Base-by-base conservation (phyloP, 352 stramenopile species). In the Pythium rhizo-oryzae region DNA sequence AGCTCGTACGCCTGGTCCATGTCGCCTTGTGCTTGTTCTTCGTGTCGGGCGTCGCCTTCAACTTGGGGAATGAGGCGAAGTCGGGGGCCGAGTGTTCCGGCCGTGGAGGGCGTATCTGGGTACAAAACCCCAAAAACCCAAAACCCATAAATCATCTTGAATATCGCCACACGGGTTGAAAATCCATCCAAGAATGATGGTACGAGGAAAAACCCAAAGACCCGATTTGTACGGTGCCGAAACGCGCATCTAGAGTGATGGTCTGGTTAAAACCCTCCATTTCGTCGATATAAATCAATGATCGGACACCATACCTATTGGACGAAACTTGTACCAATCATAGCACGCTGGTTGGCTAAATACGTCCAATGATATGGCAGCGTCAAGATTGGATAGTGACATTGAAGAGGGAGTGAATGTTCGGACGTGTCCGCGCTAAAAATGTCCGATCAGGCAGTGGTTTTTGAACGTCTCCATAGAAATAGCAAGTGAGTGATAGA, bases 1-100 rank as follows among this genome's bases (percentile, higher is more conserved):
- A 65, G 24, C 19, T 72, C 66, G 52, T 68, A 72, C 19, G 39
- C 44, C 41, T 68, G 59, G 59, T 72, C 43, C 65, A 71, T 71
- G n/a, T 12, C 0, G 41, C 2, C 9, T 47, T 47, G 11, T 11
- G 6, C 35, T 41, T n/a, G n/a, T 41, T 4, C 12, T 39, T 39
- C 59, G 28, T 6, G 3, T 33, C 28, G 28, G 3, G 28, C 15
- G 13, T 49, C 8, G 51, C 18, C 35, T 44, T 43, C 53, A 33
- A 47, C 19, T 59, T 59, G 53, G 47, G 53, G 33, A 59, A 33
- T 59, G 41, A 47, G 13, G 41, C 41, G 33, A 44, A n/a, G 37
- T n/a, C 1, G 49, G n/a, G 24, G 12, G n/a, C 15, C 30, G 37
- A 43, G 25, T 9, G 25, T 56, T 33, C 0, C 25, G 28, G 47